Conservation (phyloP, 2,329 filamentous ascomycete genomes). For the Ambrosiella xylebori region DNA sequence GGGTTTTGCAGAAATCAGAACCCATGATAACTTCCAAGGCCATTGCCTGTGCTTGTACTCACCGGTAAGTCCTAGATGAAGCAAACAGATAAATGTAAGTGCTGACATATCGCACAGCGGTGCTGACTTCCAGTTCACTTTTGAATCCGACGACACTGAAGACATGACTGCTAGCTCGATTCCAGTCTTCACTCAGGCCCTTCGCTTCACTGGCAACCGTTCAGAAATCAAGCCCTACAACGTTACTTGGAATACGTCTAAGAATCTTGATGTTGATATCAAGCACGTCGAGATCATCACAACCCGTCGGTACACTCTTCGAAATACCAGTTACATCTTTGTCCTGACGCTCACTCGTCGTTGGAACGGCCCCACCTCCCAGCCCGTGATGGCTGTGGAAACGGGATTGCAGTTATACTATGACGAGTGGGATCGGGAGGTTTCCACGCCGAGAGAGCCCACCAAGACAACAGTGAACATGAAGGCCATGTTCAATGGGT, state of each 20-base stretch:
- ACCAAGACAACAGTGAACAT: neutral
- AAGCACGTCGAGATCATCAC: neutral
- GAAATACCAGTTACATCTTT: neutral
- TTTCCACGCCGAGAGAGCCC: neutral
- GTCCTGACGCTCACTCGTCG: neutral
- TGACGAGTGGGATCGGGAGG: constrained; percentile 1
- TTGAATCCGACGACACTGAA: neutral
- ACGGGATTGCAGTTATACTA: neutral
- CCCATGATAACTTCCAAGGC: neutral
- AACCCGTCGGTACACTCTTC: neutral
- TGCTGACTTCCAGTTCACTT: neutral
- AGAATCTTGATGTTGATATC: neutral
- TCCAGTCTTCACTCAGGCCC: neutral
- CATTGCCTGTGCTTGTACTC: neutral
- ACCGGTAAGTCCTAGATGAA: neutral
- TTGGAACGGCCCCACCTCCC: neutral
- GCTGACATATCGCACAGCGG: neutral
- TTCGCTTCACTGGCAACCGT: neutral
- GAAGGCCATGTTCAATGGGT: neutral
- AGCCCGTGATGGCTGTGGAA: neutral
- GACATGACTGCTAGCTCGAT: neutral
- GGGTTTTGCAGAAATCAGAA: neutral
- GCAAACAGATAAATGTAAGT: neutral
- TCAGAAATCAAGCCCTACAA: neutral
- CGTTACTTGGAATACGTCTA: neutral